Base-by-base conservation (phyloP, 345 rosid genomes). In the Gynandropsis gynandra region DNA sequence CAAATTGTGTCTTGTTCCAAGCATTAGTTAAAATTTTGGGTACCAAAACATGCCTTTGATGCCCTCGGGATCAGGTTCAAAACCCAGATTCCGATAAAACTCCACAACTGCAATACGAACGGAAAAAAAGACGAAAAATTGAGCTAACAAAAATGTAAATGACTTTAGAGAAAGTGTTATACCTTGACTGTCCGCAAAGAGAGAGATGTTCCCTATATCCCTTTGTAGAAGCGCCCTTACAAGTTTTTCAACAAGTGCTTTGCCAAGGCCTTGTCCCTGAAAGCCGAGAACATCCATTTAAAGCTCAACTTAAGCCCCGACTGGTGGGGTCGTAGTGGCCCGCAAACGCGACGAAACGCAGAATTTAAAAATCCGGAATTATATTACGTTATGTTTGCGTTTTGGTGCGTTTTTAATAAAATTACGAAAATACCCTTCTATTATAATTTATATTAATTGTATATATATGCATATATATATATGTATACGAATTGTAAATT, bases 31-130 rank as follows among this genome's bases (percentile, higher is more conserved):
- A 64, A 73, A 82, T 67, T 79, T 80, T 15, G 92, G 98, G 74
- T 77, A 71, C 98, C 96, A 90, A 71, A 90, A 90, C 98, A 90
- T 90, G 44, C 98, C 96, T 63, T 90, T 90, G 63, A 90, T 80
- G 68, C 96, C 98, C 64, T 90, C 98, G 20, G 96, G 98, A 66
- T 90, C 98, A 31, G 96, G 80, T 55, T 90, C 83, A 57, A 90
- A 90, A 14, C 98, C 98, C 61, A 90, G 69, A 56, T 87, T 90
- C 60, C 65, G 81, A 72, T 90, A 90, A 77, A 90, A 90, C 47
- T 84, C 98, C 65, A 90, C 95, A 67, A 90, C 98, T 87, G 76
- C 80, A 67, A 34, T 15, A 1, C 4, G 10, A 6, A 14, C 32
- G 6, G 50, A 31, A 57, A 7, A 1, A 44, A 52, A 58, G 32